phyloP scores from a whole-genome alignment of 2,329 filamentous ascomycete species.

The Leptoxyphium fumago region DNA sequence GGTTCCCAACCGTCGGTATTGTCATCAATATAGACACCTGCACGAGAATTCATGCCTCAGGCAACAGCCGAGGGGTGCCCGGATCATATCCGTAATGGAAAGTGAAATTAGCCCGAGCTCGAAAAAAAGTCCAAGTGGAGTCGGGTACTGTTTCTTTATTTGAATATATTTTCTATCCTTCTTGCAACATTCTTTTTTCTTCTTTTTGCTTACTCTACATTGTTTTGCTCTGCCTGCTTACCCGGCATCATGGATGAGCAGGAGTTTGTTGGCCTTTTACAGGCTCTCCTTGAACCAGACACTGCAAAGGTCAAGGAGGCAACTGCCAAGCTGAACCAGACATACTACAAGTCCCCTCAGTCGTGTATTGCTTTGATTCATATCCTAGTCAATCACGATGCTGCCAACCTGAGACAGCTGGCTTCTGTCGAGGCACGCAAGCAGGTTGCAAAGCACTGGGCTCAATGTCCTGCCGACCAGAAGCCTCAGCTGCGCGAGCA shows the following conservation, averaged over 20 bases:
- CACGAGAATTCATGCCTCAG: no score
- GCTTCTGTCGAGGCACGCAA: conserved; percentile 81
- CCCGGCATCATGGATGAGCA: conserved; percentile 53
- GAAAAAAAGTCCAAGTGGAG: not conserved
- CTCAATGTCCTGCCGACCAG: conserved; percentile 54
- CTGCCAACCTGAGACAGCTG: conserved; percentile 64
- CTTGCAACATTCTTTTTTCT: not conserved
- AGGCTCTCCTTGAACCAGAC: conserved; percentile 77
- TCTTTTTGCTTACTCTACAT: not conserved
- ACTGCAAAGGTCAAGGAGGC: conserved; percentile 66
- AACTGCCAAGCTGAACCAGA: conserved; percentile 79
- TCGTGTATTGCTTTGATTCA: conserved; percentile 78
- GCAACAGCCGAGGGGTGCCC: not conserved
- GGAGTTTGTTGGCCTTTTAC: conserved; percentile 72
- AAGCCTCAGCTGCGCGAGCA: conserved; percentile 69
- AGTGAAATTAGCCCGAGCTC: not conserved
- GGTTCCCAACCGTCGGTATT: no score
- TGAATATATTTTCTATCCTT: not conserved
- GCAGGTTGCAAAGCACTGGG: conserved; percentile 77
- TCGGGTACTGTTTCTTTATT: not conserved
- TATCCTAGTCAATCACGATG: conserved; percentile 65
- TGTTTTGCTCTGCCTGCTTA: conserved; percentile 1
- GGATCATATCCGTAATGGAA: not conserved
- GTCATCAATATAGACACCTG: no score
- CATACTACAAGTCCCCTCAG: conserved; percentile 76